Percentiles rank a stretch among this genome's conserved stretches.
These are phyloP conservation scores for Myxozyma melibiosi DNA, from an alignment of 805 yeast genomes.

Conservation along the genomic window DNA sequence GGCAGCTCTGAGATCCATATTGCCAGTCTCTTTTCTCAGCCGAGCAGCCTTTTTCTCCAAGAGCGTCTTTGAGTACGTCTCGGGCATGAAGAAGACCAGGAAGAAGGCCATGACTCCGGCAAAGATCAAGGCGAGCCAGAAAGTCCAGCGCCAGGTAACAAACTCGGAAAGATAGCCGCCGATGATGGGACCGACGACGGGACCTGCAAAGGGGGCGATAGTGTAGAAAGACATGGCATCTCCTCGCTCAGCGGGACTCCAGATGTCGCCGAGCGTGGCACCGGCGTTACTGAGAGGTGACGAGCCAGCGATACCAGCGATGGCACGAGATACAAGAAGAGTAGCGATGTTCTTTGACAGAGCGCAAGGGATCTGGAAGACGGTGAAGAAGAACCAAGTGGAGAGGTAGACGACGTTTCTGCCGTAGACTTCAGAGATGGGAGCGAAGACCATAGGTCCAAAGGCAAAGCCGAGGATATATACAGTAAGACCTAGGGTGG, in stretches of 20 bases:
- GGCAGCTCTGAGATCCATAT: conserved; percentile 48
- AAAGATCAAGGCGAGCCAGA: conserved; percentile 63
- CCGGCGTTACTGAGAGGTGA: conserved; percentile 77
- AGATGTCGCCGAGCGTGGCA: conserved; percentile 74
- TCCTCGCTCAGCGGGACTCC: conserved; percentile 61
- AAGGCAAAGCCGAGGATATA: conserved; percentile 62
- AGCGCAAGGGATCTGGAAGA: conserved; percentile 59
- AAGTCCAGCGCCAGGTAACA: conserved; percentile 72
- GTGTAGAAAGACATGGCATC: conserved; percentile 69
- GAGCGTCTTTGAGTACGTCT: conserved; percentile 63
- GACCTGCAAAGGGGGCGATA: conserved; percentile 58
- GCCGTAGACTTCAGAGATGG: conserved; percentile 60
- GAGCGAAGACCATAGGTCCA: conserved; percentile 64
- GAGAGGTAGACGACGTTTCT: conserved; percentile 55
- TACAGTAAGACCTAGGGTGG: conserved; percentile 57
- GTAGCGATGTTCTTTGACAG: conserved; percentile 63
- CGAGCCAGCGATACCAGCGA: conserved; percentile 73
- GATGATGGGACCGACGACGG: conserved; percentile 66
- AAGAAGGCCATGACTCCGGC: conserved; percentile 57
- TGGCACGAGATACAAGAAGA: conserved; percentile 63
- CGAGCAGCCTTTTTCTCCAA: conserved; percentile 55
- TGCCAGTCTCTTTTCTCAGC: conserved; percentile 56
- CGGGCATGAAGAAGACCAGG: conserved; percentile 55
- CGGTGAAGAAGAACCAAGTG: conserved; percentile 50
- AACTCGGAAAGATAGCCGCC: conserved; percentile 64